A percentile compares a stretch with the other conserved stretches of the same genome.
These are phyloP conservation scores for Persicaria maculosa DNA, from an alignment of 148 eudicot species.

Conservation along the genomic window DNA sequence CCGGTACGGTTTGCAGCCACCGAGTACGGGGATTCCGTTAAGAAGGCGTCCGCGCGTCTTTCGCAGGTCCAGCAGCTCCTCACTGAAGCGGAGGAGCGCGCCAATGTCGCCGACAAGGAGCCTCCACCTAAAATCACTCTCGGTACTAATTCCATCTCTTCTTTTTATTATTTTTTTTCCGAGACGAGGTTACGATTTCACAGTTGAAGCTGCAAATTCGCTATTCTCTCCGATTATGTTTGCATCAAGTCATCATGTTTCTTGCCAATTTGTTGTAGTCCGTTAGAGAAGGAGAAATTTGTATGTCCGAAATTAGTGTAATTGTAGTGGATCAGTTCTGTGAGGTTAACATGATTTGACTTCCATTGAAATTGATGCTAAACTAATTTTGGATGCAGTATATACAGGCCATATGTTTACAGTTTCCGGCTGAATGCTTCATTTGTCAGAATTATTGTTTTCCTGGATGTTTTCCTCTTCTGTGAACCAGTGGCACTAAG, in stretches of 20 bases:
- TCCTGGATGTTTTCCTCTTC: background rate
- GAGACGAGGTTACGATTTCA: background rate
- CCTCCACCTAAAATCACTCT: conserved; percentile 65
- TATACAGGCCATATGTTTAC: background rate
- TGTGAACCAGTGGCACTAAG: background rate
- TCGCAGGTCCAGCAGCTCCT: conserved; percentile 65
- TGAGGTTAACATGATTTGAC: background rate
- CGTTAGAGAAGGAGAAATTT: too few relatives aligned
- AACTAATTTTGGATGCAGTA: background rate
- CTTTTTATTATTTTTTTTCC: background rate
- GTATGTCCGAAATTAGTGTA: background rate
- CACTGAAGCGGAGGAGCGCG: conserved; percentile 56
- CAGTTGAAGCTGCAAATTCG: background rate
- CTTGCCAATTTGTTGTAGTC: background rate
- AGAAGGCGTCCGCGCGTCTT: conserved; percentile 58
- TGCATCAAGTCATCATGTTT: background rate
- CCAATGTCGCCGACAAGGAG: conserved; percentile 45
- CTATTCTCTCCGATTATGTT: background rate
- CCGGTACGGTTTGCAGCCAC: conserved; percentile 37
- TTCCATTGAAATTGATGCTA: background rate
- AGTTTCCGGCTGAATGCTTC: background rate
- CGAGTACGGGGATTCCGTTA: conserved; percentile 28
- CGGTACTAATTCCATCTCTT: conserved; percentile 24
- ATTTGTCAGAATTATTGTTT: background rate
- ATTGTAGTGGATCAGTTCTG: background rate